Base-by-base conservation (phyloP, 2,329 filamentous ascomycete species). In the Microdochium trichocladiopsis region DNA sequence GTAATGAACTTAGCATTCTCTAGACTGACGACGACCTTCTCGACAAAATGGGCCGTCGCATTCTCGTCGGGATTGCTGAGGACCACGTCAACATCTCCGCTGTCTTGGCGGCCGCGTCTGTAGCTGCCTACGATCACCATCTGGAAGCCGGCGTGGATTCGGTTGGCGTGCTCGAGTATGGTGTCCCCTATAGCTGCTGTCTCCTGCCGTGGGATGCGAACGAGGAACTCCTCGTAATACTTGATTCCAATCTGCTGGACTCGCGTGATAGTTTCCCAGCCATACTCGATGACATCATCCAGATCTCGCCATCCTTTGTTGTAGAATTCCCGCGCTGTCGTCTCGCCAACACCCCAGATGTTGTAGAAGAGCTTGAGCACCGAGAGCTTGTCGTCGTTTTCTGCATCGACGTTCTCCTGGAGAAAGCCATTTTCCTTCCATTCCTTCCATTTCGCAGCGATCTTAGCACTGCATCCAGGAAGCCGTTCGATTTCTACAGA, bases 201-300 rank as follows among this genome's bases (percentile, higher is more conserved):
- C 66, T 97, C 91, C 0, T 63, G 53, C 1, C 91, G 81, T 0
- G 89, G 79, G 4, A 97, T 89, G 14, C 80, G 83, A 16, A 77
- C 69, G 47, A 80, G 72, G 52, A 99, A 88, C 57, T 97, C 93
- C 31, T 95, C 87, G 65, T 95, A 96, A 69, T 85, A 96, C 65
- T 97, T 97, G 47, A 96, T 75, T 0, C 94, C 93, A 52, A 97
- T 95, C 65, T 97, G 91, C 67, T 96, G 93, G 1, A 90, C 87
- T 12, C 91, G 83, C 1, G 78, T 86, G 1, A 97, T 74, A 0
- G 68, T 75, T 21, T 74, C 66, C 93, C 93, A 97, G 11, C 88
- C 91, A 60, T 84, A 79, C 61, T 95, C 88, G 41, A 96, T 76
- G 2, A 97, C 73, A 60, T 97, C 92, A 61, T 96, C 90, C 1